Percentiles rank a stretch among this genome's conserved stretches.
Conservation (phyloP, 495 filamentous ascomycete species). For the Alectoria sarmentosa region DNA sequence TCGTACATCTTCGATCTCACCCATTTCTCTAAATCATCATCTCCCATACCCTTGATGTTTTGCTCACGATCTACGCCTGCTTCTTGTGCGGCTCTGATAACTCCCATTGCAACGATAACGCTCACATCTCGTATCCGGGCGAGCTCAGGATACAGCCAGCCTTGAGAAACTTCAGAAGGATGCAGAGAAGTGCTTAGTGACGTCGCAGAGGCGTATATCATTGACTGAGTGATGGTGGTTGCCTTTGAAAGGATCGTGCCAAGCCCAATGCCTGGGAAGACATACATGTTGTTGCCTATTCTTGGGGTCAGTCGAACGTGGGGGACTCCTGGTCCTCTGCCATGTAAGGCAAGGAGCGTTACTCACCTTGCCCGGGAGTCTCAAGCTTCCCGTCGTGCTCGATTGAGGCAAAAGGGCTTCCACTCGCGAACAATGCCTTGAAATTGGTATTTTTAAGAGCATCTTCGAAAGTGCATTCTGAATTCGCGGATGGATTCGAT, state of each 20-base stretch:
- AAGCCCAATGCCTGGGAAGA: slow-evolving; percentile 95
- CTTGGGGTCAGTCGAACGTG: not conserved
- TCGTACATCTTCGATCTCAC: slow-evolving; percentile 81
- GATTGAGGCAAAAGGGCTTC: slow-evolving; percentile 81
- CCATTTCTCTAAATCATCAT: slow-evolving; percentile 68
- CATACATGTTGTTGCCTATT: slow-evolving; percentile 75
- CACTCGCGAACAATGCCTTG: slow-evolving; percentile 86
- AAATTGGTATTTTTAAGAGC: slow-evolving; percentile 85
- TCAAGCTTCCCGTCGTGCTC: slow-evolving; percentile 54
- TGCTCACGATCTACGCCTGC: slow-evolving; percentile 78
- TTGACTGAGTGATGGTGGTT: slow-evolving; percentile 82
- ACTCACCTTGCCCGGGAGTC: slow-evolving; percentile 71
- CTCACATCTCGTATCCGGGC: slow-evolving; percentile 85
- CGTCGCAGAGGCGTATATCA: slow-evolving; percentile 80
- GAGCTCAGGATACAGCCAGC: slow-evolving; percentile 89
- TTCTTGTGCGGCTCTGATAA: slow-evolving; percentile 84
- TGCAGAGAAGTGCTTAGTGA: slow-evolving; percentile 75
- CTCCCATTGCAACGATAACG: slow-evolving; percentile 78
- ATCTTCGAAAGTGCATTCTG: slow-evolving; percentile 93
- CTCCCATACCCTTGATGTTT: slow-evolving; percentile 59
- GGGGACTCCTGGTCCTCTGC: not conserved
- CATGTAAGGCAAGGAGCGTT: not conserved
- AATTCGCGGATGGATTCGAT: slow-evolving; percentile 90
- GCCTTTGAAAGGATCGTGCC: slow-evolving; percentile 90
- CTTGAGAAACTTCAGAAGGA: slow-evolving; percentile 68